These are phyloP conservation scores for Scytalidium sp. DNA, from an alignment of 2,329 filamentous ascomycete genomes.

Conservation along the genomic window DNA sequence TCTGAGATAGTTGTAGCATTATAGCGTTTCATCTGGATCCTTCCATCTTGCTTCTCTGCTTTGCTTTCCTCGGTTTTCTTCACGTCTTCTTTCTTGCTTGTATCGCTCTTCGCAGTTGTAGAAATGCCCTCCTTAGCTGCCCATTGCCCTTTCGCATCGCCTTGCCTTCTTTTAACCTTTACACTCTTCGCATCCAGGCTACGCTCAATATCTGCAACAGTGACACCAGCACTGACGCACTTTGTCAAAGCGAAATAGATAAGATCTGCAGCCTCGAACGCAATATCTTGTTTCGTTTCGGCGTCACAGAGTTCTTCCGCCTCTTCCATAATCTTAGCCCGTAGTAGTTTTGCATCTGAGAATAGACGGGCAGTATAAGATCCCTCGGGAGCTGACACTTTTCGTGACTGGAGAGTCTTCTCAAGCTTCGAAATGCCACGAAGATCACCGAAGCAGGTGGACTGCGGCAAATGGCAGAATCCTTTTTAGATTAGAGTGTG, in stretches of 20 bases:
- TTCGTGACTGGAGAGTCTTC: conserved; percentile 80
- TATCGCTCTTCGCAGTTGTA: conserved; percentile 22
- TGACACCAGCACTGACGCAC: conserved; percentile 80
- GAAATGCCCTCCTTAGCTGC: conserved; percentile 75
- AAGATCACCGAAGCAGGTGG: conserved; percentile 88
- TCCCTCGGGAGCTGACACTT: conserved; percentile 76
- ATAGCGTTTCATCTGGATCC: conserved; percentile 81
- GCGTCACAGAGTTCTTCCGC: conserved; percentile 93
- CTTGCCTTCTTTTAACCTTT: conserved; percentile 90
- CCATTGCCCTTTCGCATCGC: conserved; percentile 93
- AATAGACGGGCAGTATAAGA: conserved; percentile 95
- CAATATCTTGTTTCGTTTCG: conserved; percentile 75
- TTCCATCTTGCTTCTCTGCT: conserved; percentile 45
- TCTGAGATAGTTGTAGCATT: conserved; percentile 63
- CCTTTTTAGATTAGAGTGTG: conserved; percentile 33
- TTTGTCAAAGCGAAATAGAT: conserved; percentile 95
- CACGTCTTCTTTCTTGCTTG: conserved; percentile 18
- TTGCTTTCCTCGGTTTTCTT: conserved; percentile 48
- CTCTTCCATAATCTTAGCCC: conserved; percentile 98
- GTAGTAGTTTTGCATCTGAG: conserved; percentile 82
- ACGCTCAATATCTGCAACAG: conserved; percentile 82
- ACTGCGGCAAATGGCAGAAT: conserved; percentile 92
- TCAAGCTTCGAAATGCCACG: conserved; percentile 80
- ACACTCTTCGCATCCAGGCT: conserved; percentile 93
- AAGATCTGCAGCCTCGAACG: conserved; percentile 92